Evolutionary conservation across 805 yeast species (phyloP).

Genomic region (Ogataea corticis): DNA sequence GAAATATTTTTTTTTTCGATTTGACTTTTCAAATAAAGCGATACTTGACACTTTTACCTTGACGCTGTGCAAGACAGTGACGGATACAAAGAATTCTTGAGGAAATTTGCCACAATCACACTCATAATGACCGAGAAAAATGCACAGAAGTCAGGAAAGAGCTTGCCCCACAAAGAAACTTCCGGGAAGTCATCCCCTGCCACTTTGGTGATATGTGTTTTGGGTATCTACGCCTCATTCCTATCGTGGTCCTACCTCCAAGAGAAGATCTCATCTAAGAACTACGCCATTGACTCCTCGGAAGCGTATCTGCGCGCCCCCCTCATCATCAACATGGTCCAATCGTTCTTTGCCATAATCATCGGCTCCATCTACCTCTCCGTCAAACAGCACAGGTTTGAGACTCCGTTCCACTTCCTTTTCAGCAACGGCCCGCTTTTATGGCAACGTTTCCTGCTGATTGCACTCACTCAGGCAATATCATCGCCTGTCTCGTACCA

Average conservation of each 20-base stretch:
- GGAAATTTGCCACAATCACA: too few species aligned
- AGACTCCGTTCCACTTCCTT: constrained; percentile 37
- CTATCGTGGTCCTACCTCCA: constrained; percentile 91
- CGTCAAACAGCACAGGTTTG: constrained; percentile 31
- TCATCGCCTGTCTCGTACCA: constrained; percentile 83
- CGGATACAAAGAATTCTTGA: too few species aligned
- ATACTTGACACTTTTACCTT: too few species aligned
- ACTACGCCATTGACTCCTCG: constrained; percentile 50
- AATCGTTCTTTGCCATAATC: constrained; percentile 68
- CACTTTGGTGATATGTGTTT: constrained; percentile 34
- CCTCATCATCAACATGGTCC: constrained; percentile 71
- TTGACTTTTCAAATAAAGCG: too few species aligned
- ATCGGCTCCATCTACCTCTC: constrained; percentile 64
- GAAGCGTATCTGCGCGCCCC: constrained; percentile 63
- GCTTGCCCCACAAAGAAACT: too few species aligned
- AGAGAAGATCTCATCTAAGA: constrained; percentile 78
- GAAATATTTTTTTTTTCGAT: too few species aligned
- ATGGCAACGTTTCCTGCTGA: constrained; percentile 42
- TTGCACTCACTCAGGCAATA: constrained; percentile 73
- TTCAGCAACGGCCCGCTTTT: constrained; percentile 33
- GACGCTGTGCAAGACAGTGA: too few species aligned
- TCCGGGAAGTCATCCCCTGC: constrained; percentile 1
- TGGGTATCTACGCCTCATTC: constrained; percentile 84
- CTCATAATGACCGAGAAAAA: too few species aligned
- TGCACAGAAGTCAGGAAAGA: too few species aligned